Conservation (phyloP, 305 asterid genomes). For the Striga hermonthica region DNA sequence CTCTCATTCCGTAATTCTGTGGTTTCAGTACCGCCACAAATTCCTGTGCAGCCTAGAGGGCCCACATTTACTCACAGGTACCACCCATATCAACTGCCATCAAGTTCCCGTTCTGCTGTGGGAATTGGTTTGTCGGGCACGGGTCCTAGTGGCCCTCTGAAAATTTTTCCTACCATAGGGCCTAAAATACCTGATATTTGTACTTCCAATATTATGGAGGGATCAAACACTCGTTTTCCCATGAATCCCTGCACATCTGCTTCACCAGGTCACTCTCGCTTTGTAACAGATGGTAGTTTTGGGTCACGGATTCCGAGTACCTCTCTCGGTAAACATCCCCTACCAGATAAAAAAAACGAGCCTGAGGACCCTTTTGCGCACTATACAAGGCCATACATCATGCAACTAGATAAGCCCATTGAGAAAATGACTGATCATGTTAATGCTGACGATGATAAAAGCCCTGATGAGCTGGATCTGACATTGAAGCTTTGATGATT, state of each 20-base stretch:
- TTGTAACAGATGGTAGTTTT: background rate
- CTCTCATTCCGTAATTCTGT: background rate
- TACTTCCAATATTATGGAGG: background rate
- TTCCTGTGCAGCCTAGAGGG: conserved; percentile 6
- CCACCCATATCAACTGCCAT: conserved; percentile 17
- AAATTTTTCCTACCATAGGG: background rate
- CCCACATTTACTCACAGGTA: conserved; percentile 13
- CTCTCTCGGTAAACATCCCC: background rate
- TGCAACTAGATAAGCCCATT: conserved; percentile 27
- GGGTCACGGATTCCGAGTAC: conserved; percentile 14
- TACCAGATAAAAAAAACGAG: conserved; percentile 16
- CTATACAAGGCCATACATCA: conserved; percentile 31
- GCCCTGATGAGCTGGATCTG: conserved; percentile 29
- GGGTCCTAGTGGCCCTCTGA: conserved; percentile 3
- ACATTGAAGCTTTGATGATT: conserved; percentile 34
- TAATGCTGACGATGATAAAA: conserved; percentile 1
- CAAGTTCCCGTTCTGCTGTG: conserved; percentile 10
- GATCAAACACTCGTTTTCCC: background rate
- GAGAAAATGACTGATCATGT: background rate
- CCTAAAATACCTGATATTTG: conserved; percentile 5
- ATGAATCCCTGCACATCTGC: background rate
- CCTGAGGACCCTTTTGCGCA: conserved; percentile 8
- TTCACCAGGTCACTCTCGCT: background rate
- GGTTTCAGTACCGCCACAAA: conserved; percentile 14
- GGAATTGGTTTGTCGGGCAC: background rate